phyloP scores from a whole-genome alignment of 2,329 filamentous ascomycete genomes.

The Pochonia chlamydosporia region DNA sequence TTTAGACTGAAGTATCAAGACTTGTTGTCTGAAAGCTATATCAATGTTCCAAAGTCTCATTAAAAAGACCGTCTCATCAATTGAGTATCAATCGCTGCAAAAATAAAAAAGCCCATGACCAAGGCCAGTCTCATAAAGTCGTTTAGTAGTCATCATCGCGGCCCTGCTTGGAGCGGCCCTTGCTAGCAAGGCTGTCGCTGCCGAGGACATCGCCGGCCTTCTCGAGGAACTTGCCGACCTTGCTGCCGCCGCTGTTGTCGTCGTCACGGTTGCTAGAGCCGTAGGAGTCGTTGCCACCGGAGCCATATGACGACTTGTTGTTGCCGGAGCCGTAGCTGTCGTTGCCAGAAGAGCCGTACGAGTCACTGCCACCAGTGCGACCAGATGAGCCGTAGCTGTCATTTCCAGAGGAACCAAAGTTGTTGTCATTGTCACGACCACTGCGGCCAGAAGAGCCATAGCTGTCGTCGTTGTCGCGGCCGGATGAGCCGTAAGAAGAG shows the following conservation, averaged over 20 bases:
- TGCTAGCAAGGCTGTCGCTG: slow-evolving; percentile 37
- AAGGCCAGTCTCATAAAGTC: not conserved
- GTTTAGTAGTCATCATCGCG: slow-evolving; percentile 17
- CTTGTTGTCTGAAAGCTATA: not conserved
- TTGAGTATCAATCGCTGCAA: not conserved
- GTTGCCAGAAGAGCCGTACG: slow-evolving; percentile 8
- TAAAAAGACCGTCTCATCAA: not conserved
- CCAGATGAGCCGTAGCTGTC: slow-evolving; percentile 18
- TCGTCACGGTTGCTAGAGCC: slow-evolving; percentile 7
- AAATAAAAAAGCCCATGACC: not conserved
- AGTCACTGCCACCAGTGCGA: slow-evolving; percentile 9
- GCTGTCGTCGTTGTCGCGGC: slow-evolving; percentile 11
- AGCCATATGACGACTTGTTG: not conserved
- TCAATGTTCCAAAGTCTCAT: not conserved
- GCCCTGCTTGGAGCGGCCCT: slow-evolving; percentile 38
- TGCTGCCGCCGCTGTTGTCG: slow-evolving; percentile 32
- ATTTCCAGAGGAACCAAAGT: slow-evolving; percentile 15
- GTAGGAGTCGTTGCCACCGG: slow-evolving; percentile 12
- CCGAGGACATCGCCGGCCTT: slow-evolving; percentile 47
- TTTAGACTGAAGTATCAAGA: not conserved
- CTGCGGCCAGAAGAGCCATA: slow-evolving; percentile 10
- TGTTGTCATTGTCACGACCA: slow-evolving; percentile 8
- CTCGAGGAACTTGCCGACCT: slow-evolving; percentile 52
- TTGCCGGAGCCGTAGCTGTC: slow-evolving; percentile 15
- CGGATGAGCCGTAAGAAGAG: slow-evolving; percentile 14